phyloP scores from a whole-genome alignment of 345 rosid genomes.

The Atalantia buxifolia region DNA sequence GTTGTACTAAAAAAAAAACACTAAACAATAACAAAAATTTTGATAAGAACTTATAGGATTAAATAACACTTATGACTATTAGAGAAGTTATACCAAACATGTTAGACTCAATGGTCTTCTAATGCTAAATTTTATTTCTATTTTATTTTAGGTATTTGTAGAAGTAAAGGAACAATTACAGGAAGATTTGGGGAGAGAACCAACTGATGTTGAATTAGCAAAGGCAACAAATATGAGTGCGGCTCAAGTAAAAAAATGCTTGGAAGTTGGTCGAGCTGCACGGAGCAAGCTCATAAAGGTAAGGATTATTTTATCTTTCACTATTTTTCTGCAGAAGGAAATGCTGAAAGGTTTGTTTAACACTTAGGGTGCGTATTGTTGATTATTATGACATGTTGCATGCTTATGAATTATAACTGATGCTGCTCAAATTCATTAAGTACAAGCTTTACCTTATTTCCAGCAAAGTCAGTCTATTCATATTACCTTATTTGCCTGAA shows the following conservation, averaged over 20 bases:
- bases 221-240: slow-evolving; percentile 40
- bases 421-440: background rate
- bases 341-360: background rate
- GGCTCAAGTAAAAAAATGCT: slow-evolving; percentile 46
- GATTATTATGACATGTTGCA: background rate
- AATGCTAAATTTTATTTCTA: slow-evolving; percentile 15
- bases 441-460: background rate
- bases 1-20: no score
- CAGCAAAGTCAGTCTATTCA: background rate
- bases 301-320: background rate
- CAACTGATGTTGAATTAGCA: slow-evolving; percentile 67
- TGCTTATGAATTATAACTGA: background rate
- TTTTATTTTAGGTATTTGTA: slow-evolving; percentile 49
- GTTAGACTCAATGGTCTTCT: slow-evolving; percentile 5
- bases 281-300: slow-evolving; percentile 93
- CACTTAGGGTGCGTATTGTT: background rate
- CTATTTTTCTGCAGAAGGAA: background rate
- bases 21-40: no score
- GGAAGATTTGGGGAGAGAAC: slow-evolving; percentile 53
- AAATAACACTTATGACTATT: no score
- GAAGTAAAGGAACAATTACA: slow-evolving; percentile 54
- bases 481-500: background rate
- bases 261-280: slow-evolving; percentile 79
- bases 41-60: no score
- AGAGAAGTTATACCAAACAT: no score